Base-by-base conservation (phyloP, 2,329 filamentous ascomycete genomes). In the Stagonosporopsis cucurbitacearum region DNA sequence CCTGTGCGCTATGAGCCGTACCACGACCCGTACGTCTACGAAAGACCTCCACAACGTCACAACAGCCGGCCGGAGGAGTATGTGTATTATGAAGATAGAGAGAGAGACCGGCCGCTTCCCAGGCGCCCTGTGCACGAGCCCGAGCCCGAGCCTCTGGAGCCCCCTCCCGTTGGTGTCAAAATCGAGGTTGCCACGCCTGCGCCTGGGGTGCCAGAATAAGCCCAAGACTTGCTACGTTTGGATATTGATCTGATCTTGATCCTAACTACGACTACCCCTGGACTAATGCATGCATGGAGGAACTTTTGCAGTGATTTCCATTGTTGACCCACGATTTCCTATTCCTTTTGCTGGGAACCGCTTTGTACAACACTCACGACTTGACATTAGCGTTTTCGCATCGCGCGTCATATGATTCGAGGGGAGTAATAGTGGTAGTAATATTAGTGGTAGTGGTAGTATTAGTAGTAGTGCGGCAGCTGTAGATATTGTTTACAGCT, bases 41-140 rank as follows among this genome's bases (percentile, higher is more conserved):
- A 73, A 39, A 63, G 68, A 4, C 65, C 58, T 12, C 56, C 65
- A 22, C 69, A 67, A 28, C 54, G 67, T 20, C 66, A 69, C 54
- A 66, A 66, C 19, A 65, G 62, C 45, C 64, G 62, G 1, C 53
- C 64, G 17, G 63, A 66, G 22, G 61, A 66, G 48, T 71, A 71
- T 41, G 59, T 72, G 25, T 73, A 73, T 35, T 71, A 73, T 28
- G 71, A 74, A 19, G 72, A 71, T 23, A 65, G 68, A 43, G 69
- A 71, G 35, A 59, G 64, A 36, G 59, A 58, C 26, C 57, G 67
- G 20, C 55, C 63, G 9, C 60, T 60, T 11, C 65, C 64, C 2
- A 26, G 54, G 17, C 32, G 54, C 3, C 43, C 48, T 9, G 50
- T 51, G 13, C 19, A 39, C 15, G 50, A 58, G 20, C 25, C 50